Evolutionary conservation across 2,329 filamentous ascomycete genomes (phyloP).

Genomic region (Orbilia oligospora): DNA sequence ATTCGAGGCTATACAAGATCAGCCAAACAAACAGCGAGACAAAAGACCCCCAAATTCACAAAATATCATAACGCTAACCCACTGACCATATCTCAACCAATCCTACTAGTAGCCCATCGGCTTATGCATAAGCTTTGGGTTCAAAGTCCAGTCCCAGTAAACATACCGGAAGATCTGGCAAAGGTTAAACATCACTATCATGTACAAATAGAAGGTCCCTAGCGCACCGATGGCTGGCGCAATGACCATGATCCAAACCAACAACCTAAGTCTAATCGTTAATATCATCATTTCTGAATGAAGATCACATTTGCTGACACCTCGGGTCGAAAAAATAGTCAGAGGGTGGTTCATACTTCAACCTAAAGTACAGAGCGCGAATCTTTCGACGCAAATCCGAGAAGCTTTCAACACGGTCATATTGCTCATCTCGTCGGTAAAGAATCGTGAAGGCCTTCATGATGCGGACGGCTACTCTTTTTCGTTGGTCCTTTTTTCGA

Average conservation of each 20-base stretch:
- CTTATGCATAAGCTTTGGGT: not conserved
- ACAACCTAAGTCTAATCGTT: not conserved
- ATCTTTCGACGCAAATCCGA: not conserved
- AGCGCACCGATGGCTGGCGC: not conserved
- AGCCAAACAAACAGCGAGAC: too few relatives aligned
- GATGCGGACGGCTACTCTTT: not conserved
- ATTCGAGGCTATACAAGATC: too few relatives aligned
- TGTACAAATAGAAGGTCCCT: not conserved
- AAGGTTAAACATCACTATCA: not conserved
- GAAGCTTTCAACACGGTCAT: not conserved
- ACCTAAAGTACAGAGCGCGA: not conserved
- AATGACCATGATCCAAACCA: not conserved
- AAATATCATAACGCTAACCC: not conserved
- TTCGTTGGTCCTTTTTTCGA: not conserved
- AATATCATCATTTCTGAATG: not conserved
- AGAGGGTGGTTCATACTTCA: not conserved
- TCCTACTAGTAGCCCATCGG: not conserved
- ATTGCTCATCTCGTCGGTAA: not conserved
- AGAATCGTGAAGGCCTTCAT: not conserved
- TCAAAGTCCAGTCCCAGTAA: conserved; percentile 22
- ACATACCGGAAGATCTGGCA: not conserved
- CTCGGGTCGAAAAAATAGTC: not conserved
- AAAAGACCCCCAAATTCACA: not conserved
- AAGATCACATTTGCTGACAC: not conserved
- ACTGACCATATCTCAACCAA: not conserved